These are phyloP conservation scores for Tagetes patula DNA, from an alignment of 129 eudicot species.

Conservation along the genomic window DNA sequence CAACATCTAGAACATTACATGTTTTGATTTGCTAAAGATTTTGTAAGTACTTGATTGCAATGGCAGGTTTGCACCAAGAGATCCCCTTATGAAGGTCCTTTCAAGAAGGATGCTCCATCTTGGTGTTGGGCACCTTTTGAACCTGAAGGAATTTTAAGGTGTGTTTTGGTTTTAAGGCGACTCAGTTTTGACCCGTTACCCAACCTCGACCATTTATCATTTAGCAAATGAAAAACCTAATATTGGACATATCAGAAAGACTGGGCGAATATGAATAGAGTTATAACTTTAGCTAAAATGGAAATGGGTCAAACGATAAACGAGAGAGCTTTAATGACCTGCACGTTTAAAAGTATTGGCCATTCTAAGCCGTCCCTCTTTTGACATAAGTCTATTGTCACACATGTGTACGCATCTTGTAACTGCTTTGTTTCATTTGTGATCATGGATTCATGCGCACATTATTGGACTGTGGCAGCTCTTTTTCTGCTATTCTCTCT, in stretches of 20 bases:
- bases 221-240: neutral
- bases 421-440: slow-evolving; percentile 11
- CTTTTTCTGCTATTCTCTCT: slow-evolving; percentile 81
- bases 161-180: neutral
- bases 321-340: neutral
- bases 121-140: slow-evolving; percentile 96
- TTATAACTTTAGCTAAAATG: neutral
- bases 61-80: slow-evolving; percentile 63
- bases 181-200: no score
- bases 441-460: slow-evolving; percentile 16
- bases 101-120: slow-evolving; percentile 73
- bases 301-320: neutral
- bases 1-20: neutral
- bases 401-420: neutral
- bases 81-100: slow-evolving; percentile 84
- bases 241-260: neutral
- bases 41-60: slow-evolving; percentile 1
- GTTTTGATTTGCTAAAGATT: slow-evolving; percentile 5
- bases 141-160: slow-evolving; percentile 95
- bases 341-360: neutral
- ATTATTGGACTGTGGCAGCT: slow-evolving; percentile 47
- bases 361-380: neutral
- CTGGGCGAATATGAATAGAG: neutral
- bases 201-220: neutral
- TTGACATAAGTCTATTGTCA: neutral